Conservation (phyloP, 352 stramenopile species). For the Pythium sp. region DNA sequence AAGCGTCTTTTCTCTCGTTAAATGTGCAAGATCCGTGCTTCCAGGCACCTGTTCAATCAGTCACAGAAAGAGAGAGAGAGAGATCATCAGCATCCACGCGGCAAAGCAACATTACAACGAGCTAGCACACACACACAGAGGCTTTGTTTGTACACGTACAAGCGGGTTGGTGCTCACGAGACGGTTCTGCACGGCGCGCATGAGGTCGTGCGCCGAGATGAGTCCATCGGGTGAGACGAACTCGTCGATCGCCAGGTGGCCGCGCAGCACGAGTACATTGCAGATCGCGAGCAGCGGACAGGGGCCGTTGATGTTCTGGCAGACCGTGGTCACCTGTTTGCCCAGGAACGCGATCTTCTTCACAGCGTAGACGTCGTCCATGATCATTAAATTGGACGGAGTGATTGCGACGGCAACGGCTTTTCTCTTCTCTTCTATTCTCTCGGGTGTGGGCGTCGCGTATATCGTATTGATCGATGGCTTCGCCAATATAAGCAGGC, state of each 20-base stretch:
- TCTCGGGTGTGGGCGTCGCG: not conserved
- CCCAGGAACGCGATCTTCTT: constrained; percentile 82
- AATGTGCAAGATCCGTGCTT: constrained; percentile 47
- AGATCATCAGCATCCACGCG: constrained; percentile 1
- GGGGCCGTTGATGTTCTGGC: constrained; percentile 98
- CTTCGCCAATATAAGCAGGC: not conserved
- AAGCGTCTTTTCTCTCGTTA: constrained; percentile 85
- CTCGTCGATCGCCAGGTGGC: constrained; percentile 81
- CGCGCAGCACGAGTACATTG: constrained; percentile 94
- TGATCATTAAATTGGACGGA: constrained; percentile 7
- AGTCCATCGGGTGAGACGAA: constrained; percentile 52
- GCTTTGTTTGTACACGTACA: constrained; percentile 22
- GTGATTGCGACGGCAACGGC: not conserved
- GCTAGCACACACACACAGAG: not conserved
- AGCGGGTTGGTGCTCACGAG: constrained; percentile 85
- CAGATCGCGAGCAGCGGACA: constrained; percentile 96
- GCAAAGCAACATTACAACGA: not conserved
- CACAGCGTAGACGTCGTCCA: constrained; percentile 74
- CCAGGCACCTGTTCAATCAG: constrained; percentile 28
- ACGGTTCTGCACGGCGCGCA: constrained; percentile 86
- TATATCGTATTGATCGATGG: not conserved
- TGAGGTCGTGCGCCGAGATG: constrained; percentile 88
- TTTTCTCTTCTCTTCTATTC: not conserved
- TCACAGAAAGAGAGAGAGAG: not conserved
- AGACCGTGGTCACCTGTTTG: constrained; percentile 85